Evolutionary conservation across 2,329 filamentous ascomycete species (phyloP).

Genomic region (Gliomastix tumulicola): DNA sequence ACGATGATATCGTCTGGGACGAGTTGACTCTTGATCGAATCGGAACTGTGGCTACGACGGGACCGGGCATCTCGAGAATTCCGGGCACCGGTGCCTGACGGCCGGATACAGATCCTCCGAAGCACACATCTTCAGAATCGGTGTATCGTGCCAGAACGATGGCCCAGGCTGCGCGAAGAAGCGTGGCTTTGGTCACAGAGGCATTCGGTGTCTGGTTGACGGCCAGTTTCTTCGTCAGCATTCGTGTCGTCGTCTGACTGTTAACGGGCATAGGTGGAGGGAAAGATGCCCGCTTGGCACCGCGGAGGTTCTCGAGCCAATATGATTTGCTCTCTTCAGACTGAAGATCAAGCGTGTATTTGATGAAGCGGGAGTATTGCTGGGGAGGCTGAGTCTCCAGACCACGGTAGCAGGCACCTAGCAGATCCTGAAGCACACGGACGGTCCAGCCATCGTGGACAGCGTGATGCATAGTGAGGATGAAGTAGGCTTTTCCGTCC

Average conservation of each 20-base stretch:
- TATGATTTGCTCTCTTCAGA: not conserved
- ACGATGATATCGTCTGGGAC: slow-evolving; percentile 6
- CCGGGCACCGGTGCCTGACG: slow-evolving; percentile 8
- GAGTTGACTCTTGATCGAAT: slow-evolving; percentile 3
- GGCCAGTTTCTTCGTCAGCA: not conserved
- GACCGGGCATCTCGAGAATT: slow-evolving; percentile 6
- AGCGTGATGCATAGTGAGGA: slow-evolving; percentile 4
- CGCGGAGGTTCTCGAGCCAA: not conserved
- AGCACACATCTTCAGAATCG: not conserved
- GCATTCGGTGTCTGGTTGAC: not conserved
- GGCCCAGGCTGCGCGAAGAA: slow-evolving; percentile 4
- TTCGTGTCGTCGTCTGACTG: not conserved
- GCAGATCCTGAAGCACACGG: slow-evolving; percentile 6
- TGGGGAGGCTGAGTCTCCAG: not conserved
- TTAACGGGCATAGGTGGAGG: not conserved
- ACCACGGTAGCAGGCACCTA: slow-evolving; percentile 2
- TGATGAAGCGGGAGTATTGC: slow-evolving; percentile 31
- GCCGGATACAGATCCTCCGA: slow-evolving; percentile 7
- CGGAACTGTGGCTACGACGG: slow-evolving; percentile 9
- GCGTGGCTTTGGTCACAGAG: slow-evolving; percentile 7
- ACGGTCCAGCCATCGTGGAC: slow-evolving; percentile 8
- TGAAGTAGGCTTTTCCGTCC: not conserved
- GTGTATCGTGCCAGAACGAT: not conserved
- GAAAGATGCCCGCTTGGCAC: slow-evolving; percentile 6
- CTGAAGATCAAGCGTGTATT: slow-evolving; percentile 26